Conservation (phyloP, 768 basidiomycete species). For the Termitomyces heimii region DNA sequence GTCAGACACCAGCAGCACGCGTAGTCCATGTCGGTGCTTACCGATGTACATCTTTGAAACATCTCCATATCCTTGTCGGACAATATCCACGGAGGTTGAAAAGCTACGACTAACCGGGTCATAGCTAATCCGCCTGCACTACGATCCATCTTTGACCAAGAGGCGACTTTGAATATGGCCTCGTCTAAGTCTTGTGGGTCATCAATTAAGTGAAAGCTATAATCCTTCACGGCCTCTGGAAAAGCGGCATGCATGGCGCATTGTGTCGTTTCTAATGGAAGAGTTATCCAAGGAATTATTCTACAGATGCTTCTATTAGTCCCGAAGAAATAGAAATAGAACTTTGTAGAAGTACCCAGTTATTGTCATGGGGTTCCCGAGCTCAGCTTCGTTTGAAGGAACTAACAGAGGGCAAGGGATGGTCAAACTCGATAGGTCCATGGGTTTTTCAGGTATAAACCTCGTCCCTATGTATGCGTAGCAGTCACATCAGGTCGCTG, state of each 20-base stretch:
- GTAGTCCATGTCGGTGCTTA: slow-evolving; percentile 15
- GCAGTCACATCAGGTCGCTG: background rate
- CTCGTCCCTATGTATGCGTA: slow-evolving; percentile 29
- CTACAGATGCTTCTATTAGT: slow-evolving; percentile 21
- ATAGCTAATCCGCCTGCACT: background rate
- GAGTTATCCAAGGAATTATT: slow-evolving; percentile 42
- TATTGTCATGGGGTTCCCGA: slow-evolving; percentile 31
- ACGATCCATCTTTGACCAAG: slow-evolving; percentile 26
- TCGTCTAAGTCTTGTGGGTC: slow-evolving; percentile 28
- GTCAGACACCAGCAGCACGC: background rate
- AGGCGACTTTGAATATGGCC: slow-evolving; percentile 37
- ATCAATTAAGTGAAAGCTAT: slow-evolving; percentile 31
- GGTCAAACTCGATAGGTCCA: slow-evolving; percentile 26
- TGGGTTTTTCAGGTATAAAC: background rate
- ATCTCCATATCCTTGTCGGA: slow-evolving; percentile 47
- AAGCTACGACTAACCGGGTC: slow-evolving; percentile 38
- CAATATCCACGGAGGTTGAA: slow-evolving; percentile 57
- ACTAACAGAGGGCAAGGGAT: slow-evolving; percentile 33
- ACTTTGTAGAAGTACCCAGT: slow-evolving; percentile 27
- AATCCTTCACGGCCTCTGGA: slow-evolving; percentile 31
- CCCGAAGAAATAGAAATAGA: background rate
- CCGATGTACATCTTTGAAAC: slow-evolving; percentile 40
- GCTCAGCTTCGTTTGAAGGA: slow-evolving; percentile 26
- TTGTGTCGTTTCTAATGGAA: slow-evolving; percentile 47
- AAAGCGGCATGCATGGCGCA: slow-evolving; percentile 38